Evolutionary conservation across 768 basidiomycete genomes (phyloP), one percentile per base, ranked within the genome.

Genomic region (Macrocybe gigantea): DNA sequence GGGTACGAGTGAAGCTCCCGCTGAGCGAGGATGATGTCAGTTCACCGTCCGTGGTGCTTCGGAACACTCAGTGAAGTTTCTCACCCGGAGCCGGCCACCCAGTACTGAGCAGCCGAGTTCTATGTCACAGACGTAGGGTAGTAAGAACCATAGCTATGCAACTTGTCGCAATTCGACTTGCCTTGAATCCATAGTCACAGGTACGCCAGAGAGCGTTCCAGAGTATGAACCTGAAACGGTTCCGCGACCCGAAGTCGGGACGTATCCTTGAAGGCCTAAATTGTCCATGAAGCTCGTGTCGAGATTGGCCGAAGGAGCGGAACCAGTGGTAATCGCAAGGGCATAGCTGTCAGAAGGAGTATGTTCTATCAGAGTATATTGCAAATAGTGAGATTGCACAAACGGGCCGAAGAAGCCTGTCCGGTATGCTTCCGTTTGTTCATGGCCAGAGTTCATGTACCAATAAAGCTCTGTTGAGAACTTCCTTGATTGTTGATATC

Each of bases 341-440:
- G 73, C 74, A 53, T 77, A 70, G 15, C 69, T 70, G 39, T 11
- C 47, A 11, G 11, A 35, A 42, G 14, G 11, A 51, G 41, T 49
- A n/a, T 12, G 15, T 33, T 22, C 37, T 38, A 30, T 31, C 40
- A 45, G 11, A 22, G 31, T 29, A 37, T 41, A 30, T 13, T 14
- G 31, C 41, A 40, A 32, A 33, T n/a, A 39, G 2, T 30, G 43
- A 44, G 2, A 35, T 9, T 14, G 12, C n/a, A 57, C 67, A 47
- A 40, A 71, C 61, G 74, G 75, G 38, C 74, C 74, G 60, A 71
- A 71, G 59, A 77, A 73, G 14, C 73, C 74, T 32, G 69, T 71
- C 29, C 71, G 66, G 51, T 66, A 73, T 5, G 65, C 41, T 48
- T 75, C 73, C 1, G 73, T 72, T 53, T 75, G 72, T 47, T 71